Conservation (phyloP, 2,329 filamentous ascomycete species). For the Aureobasidium subglaciale region DNA sequence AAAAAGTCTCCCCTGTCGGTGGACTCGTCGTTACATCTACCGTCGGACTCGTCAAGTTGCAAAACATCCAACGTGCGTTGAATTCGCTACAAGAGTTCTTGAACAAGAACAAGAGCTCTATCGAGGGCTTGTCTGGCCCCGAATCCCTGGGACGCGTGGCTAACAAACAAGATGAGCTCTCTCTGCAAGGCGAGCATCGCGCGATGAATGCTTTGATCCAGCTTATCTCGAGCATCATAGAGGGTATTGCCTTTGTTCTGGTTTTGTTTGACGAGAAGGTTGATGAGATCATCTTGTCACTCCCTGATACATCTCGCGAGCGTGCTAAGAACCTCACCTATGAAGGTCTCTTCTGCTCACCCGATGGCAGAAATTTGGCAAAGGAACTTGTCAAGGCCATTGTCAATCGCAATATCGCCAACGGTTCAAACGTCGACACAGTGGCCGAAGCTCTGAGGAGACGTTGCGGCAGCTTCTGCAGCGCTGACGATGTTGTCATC, state of each 20-base stretch:
- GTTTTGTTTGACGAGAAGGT: constrained; percentile 93
- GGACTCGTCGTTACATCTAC: constrained; percentile 59
- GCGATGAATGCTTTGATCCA: constrained; percentile 80
- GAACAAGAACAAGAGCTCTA: constrained; percentile 78
- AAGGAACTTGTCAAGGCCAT: constrained; percentile 96
- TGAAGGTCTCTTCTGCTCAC: constrained; percentile 75
- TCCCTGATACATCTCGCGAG: constrained; percentile 63
- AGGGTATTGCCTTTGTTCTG: constrained; percentile 92
- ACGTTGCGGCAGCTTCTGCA: constrained; percentile 94
- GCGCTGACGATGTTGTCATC: constrained; percentile 90
- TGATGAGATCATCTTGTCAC: constrained; percentile 72
- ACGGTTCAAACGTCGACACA: constrained; percentile 93
- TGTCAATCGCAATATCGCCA: constrained; percentile 94
- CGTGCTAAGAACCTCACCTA: constrained; percentile 74
- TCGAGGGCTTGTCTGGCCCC: constrained; percentile 88
- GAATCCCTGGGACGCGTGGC: constrained; percentile 71
- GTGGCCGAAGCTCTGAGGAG: constrained; percentile 90
- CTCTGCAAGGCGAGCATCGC: constrained; percentile 88
- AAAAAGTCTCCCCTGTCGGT: constrained; percentile 49
- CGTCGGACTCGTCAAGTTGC: constrained; percentile 61
- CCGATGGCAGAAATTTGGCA: constrained; percentile 76
- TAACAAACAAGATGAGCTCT: constrained; percentile 83
- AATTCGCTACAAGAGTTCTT: constrained; percentile 76
- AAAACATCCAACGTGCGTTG: constrained; percentile 70
- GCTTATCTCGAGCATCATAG: constrained; percentile 82